Conservation (phyloP, 768 basidiomycete genomes). For the Phanerochaete carnosa region DNA sequence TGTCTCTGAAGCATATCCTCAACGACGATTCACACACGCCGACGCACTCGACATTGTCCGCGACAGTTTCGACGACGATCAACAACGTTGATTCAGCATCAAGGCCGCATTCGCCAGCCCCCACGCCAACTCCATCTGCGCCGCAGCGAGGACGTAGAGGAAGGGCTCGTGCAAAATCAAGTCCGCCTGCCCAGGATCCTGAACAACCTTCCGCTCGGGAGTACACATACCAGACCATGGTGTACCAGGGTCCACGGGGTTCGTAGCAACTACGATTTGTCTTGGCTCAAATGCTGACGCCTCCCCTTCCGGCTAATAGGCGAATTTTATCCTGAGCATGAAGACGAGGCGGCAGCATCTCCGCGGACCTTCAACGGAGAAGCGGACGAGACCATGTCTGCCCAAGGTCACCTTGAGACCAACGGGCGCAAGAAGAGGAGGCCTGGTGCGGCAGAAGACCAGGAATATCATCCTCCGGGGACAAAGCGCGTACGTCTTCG, state of each 20-base stretch:
- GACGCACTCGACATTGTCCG: constrained; percentile 28
- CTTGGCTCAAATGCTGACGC: constrained; percentile 27
- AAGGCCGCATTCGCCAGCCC: constrained; percentile 24
- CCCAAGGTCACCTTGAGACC: constrained; percentile 16
- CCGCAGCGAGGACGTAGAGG: constrained; percentile 12
- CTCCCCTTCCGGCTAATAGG: constrained; percentile 34
- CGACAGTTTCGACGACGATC: constrained; percentile 30
- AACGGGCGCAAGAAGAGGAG: constrained; percentile 46
- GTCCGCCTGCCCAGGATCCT: constrained; percentile 14
- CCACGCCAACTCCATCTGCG: constrained; percentile 15
- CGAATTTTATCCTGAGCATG: constrained; percentile 31
- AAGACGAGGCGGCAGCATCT: constrained; percentile 28
- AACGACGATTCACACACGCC: constrained; percentile 59
- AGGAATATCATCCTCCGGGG: constrained; percentile 48
- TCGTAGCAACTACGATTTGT: constrained; percentile 29
- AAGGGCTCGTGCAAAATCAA: constrained; percentile 20
- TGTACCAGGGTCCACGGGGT: constrained; percentile 36
- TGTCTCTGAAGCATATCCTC: constrained; percentile 80
- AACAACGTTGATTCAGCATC: constrained; percentile 21
- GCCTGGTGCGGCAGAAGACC: constrained; percentile 39
- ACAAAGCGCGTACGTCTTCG: constrained; percentile 52
- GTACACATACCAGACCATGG: constrained; percentile 34
- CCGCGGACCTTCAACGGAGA: constrained; percentile 21
- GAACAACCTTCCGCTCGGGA: constrained; percentile 32
- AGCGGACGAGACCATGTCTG: constrained; percentile 3